Evolutionary conservation across 192 early-diverging fungal genomes (phyloP), one percentile per base, ranked within the genome.

Genomic region (Coemansia sp.): DNA sequence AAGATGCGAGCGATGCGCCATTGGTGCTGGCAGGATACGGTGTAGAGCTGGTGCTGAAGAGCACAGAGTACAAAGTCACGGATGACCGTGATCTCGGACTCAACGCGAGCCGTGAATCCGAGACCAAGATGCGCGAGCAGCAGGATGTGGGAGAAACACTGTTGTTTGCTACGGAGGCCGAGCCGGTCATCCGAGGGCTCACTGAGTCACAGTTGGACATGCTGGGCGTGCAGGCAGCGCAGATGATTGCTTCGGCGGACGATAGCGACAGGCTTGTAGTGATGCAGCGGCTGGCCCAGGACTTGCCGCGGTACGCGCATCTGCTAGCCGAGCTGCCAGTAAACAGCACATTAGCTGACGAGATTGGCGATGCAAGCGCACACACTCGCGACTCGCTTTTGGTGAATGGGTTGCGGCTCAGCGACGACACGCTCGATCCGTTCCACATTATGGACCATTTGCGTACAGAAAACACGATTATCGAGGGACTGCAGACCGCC

Each of bases 1-100:
- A 10, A 0, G 19, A 1, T 4, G 23, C 10, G 25, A 51, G 22
- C 21, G 51, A 23, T 5, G 4, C 19, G 51, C 9, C 53, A 45
- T 41, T 94, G 21, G 66, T 82, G 10, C 73, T 99, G 24, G 73
- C 88, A 10, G 97, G 97, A 59, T 99, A 96, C 61, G 94, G 95
- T 2, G 93, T 94, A 8, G 94, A 94, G 70, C 82, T 99, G 39
- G 90, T 87, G 11, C 65, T 99, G n/a, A 99, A 99, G 78, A 97
- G 87, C 56, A 94, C 93, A 7, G 97, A 99, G 69, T 99, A 99
- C 80, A 90, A 92, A 73, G 94, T 94, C 17, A 90, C 91, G 41
- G 97, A 99, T 64, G 97, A 99, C 73, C 88, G 95, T 21, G 84
- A 89, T 47, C 45, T 79, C 9, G 60, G 52, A 14, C 11, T 64